phyloP scores from a whole-genome alignment of 2,329 filamentous ascomycete genomes.

The Ceratocystis cacaofunesta region DNA sequence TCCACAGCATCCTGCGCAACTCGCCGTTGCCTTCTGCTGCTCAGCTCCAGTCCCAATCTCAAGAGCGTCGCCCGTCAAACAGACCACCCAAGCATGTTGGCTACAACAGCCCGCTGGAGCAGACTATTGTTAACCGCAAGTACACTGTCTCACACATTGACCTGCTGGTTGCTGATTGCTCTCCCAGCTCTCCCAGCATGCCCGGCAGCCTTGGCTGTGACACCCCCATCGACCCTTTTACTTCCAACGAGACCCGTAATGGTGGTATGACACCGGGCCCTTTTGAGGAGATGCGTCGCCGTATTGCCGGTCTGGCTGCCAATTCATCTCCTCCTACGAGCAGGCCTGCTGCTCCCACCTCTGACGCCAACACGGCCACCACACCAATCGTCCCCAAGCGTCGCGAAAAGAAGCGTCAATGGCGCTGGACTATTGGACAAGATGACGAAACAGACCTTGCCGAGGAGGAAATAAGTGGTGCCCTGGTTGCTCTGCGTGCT shows the following conservation, averaged over 20 bases:
- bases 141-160: constrained; percentile 51
- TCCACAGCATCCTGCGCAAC: constrained; percentile 52
- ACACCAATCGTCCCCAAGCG: constrained; percentile 24
- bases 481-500: constrained; percentile 28
- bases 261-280: constrained; percentile 48
- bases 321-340: constrained; percentile 30
- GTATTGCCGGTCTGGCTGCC: constrained; percentile 35
- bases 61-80: constrained; percentile 40
- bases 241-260: constrained; percentile 40
- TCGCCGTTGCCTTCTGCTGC: constrained; percentile 43
- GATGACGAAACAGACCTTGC: constrained; percentile 25
- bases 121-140: constrained; percentile 47
- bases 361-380: not conserved
- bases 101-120: constrained; percentile 47
- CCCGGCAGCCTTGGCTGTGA: constrained; percentile 21
- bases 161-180: constrained; percentile 39
- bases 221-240: constrained; percentile 36
- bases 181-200: constrained; percentile 21
- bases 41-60: constrained; percentile 35
- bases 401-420: constrained; percentile 46
- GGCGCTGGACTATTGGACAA: constrained; percentile 51
- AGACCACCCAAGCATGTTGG: constrained; percentile 39
- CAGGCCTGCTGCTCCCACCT: constrained; percentile 26
- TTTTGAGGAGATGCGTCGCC: constrained; percentile 46
- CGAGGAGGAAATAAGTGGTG: constrained; percentile 30